Evolutionary conservation across 208 protist species (phyloP), one percentile per base, ranked within the genome.

Genomic region (Crithidia mellificae): DNA sequence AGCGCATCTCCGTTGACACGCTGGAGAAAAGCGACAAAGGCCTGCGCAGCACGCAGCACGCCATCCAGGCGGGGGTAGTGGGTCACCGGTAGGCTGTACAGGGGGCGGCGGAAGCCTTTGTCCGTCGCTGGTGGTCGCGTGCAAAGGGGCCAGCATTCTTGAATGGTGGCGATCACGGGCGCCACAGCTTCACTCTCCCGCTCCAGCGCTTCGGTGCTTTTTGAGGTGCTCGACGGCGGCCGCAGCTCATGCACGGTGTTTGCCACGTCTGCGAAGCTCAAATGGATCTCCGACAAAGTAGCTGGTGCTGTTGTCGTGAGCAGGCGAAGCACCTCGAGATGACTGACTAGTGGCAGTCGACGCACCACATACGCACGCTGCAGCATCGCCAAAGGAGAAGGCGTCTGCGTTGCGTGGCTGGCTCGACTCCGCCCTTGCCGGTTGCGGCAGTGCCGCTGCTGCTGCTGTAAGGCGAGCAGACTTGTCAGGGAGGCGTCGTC

Each of bases 31-130:
- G 63, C 20, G 17, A 47, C 46, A 43, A 84, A 72, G 0, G 81
- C 77, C 15, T 61, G 65, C 0, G 78, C 67, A n/a, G 68, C 72
- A 8, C 44, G 43, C 7, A 68, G 49, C 27, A 81, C 61, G 2
- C 68, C 71, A 20, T 58, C 43, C 4, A 83, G 55, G 3, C 53
- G 62, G 36, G 27, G 36, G 68, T 74, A 83, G 14, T 68, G 77
- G 0, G 63, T 43, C 0, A 29, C 25, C 0, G 81, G 78, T 20
- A 81, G 50, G 44, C 51, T 66, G 32, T 79, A 70, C 38, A 87
- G 44, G 15, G 78, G 77, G 3, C 74, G 69, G 9, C 76, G 70
- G 7, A 68, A 62, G 11, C 81, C 81, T 5, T n/a, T 1, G 27
- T 68, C 51, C 17, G 34, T 39, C 0, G 44, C 39, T 12, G 62